phyloP scores from a whole-genome alignment of 441 rosid species.

The Eutrema salsugineum region DNA sequence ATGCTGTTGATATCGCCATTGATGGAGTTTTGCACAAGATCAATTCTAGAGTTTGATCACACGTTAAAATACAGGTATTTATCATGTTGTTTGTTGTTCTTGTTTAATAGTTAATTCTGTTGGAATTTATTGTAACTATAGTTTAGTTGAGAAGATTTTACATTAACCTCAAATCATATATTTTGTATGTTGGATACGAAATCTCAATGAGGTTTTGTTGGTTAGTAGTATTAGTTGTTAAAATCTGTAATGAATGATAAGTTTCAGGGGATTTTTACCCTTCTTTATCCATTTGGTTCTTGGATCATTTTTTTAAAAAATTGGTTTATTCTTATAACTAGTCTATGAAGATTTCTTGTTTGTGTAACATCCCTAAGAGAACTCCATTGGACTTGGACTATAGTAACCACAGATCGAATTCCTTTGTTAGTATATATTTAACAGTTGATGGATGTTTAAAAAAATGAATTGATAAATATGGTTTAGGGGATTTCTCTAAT shows the following conservation, averaged over 20 bases:
- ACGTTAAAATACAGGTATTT: neutral
- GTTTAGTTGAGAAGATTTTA: neutral
- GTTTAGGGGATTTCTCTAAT: too few species aligned
- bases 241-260: neutral
- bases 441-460: neutral
- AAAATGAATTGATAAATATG: too few species aligned
- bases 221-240: neutral
- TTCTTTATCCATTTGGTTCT: neutral
- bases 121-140: neutral
- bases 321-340: neutral
- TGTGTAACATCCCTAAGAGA: neutral
- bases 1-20: constrained; percentile 87
- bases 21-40: constrained; percentile 64
- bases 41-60: constrained; percentile 38
- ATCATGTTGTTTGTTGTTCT: constrained; percentile 2
- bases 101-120: too few species aligned
- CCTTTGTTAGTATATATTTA: too few species aligned
- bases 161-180: neutral
- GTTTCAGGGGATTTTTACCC: neutral
- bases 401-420: neutral
- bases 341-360: neutral
- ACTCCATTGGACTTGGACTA: neutral
- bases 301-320: neutral
- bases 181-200: neutral
- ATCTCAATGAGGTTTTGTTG: neutral